Conservation (phyloP, 768 basidiomycete species). For the Obba rivulosa region DNA sequence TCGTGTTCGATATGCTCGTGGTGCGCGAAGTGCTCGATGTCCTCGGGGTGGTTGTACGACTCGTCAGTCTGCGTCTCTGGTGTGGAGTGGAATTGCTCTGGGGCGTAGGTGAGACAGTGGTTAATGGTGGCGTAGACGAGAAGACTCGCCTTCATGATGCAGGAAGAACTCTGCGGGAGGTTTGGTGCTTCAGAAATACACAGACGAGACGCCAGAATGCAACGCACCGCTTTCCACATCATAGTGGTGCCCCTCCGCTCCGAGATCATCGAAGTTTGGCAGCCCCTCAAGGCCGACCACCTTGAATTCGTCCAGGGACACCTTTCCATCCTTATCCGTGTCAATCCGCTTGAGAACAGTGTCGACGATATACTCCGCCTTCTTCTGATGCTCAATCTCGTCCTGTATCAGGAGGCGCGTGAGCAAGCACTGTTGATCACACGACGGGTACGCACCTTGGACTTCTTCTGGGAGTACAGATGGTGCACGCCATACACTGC, state of each 20-base stretch:
- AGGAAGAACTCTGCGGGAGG: conserved; percentile 74
- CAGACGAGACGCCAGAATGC: neutral
- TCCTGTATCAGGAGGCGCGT: conserved; percentile 38
- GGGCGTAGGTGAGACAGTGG: neutral
- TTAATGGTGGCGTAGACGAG: neutral
- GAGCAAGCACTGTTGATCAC: neutral
- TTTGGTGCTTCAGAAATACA: neutral
- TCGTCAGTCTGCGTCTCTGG: conserved; percentile 98
- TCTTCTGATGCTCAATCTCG: conserved; percentile 72
- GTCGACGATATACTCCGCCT: conserved; percentile 74
- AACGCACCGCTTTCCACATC: conserved; percentile 81
- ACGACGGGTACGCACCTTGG: conserved; percentile 39
- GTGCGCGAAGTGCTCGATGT: conserved; percentile 85
- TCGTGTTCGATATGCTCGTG: conserved; percentile 81
- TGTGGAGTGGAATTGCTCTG: conserved; percentile 90
- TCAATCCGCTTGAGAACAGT: conserved; percentile 70
- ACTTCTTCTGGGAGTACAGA: conserved; percentile 78
- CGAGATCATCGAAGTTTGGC: conserved; percentile 78
- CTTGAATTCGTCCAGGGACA: conserved; percentile 67
- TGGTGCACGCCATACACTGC: conserved; percentile 97
- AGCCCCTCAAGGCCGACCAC: conserved; percentile 68
- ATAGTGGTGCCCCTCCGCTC: conserved; percentile 91
- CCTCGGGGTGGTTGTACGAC: conserved; percentile 90
- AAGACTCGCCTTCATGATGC: conserved; percentile 82
- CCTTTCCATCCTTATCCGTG: conserved; percentile 63